phyloP scores from a whole-genome alignment of 2,329 filamentous ascomycete genomes.

The Venturiaceae sp. region DNA sequence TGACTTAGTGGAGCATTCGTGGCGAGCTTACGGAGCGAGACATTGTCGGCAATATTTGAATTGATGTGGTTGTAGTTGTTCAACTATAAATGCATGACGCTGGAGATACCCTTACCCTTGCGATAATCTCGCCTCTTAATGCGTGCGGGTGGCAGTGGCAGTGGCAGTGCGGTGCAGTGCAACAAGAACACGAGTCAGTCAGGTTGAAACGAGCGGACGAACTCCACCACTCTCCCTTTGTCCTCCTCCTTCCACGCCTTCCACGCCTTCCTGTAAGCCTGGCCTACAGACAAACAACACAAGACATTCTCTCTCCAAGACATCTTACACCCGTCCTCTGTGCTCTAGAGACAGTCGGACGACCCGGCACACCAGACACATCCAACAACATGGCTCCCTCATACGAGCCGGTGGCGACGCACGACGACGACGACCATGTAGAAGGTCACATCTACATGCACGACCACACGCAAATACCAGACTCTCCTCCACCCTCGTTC shows the following conservation, averaged over 20 bases:
- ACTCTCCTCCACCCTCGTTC: slow-evolving; percentile 64
- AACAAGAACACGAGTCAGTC: neutral
- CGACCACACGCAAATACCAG: slow-evolving; percentile 28
- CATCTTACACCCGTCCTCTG: too few relatives aligned
- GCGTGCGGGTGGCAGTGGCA: too few relatives aligned
- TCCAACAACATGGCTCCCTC: neutral
- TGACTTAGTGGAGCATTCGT: neutral
- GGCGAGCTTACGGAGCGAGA: neutral
- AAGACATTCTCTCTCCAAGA: too few relatives aligned
- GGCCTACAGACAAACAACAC: too few relatives aligned
- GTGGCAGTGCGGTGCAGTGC: too few relatives aligned
- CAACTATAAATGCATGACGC: neutral
- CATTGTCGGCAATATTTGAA: too few relatives aligned
- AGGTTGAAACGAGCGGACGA: too few relatives aligned
- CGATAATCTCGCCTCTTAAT: too few relatives aligned
- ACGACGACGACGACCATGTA: slow-evolving; percentile 31
- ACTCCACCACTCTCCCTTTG: neutral
- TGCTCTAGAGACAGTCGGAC: neutral
- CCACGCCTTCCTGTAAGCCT: too few relatives aligned
- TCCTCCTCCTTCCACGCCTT: neutral
- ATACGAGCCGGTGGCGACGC: slow-evolving; percentile 27
- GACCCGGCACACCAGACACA: neutral
- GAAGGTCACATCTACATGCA: slow-evolving; percentile 6
- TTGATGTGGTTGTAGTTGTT: too few relatives aligned
- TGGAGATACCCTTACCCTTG: too few relatives aligned